Base-by-base conservation (phyloP, 2,329 filamentous ascomycete species). In the Pyricularia pennisetigena region DNA sequence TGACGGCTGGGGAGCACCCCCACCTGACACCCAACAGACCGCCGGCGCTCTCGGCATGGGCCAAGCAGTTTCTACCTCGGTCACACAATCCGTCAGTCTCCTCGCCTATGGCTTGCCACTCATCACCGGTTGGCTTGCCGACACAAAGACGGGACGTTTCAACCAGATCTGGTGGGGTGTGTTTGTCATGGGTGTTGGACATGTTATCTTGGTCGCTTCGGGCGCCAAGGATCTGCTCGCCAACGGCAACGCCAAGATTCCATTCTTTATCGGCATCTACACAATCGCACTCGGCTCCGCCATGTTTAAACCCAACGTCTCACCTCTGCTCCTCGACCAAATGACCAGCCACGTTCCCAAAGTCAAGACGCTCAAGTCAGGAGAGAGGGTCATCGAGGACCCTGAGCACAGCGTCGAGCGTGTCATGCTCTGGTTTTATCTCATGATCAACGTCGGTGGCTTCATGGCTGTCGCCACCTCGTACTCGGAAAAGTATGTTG, bases 401-500 rank as follows among this genome's bases (percentile, higher is more conserved):
- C 81, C 81, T 0, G 80, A 82, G 70, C 74, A 76, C 2, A 83
- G 81, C 0, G 74, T 80, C 2, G 77, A 75, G 88, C 74, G 75
- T 80, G 83, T 77, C 64, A 74, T 77, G 71, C 72, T 76, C 6
- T 71, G 87, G 72, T 89, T 88, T 76, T 89, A 89, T 74, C 77
- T 86, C 66, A 81, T 87, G 74, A 89, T 91, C 79, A 91, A 91
- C 74, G 75, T 90, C 16, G 90, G 90, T 35, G 85, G 88, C 29
- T 79, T 89, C 63, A 71, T 82, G 64, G 86, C 83, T 63, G 83
- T 87, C 72, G 82, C 78, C 61, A 92, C 90, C 86, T 88, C 88
- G 41, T 93, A 91, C 74, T 86, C 89, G 1, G 90, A 93, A 78
- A 89, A 90, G 75, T 91, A 91, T 70, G 83, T 92, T 65, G 90